phyloP scores from a whole-genome alignment of 108 stramenopile genomes.

The Pseudonitzschia delicatissima region DNA sequence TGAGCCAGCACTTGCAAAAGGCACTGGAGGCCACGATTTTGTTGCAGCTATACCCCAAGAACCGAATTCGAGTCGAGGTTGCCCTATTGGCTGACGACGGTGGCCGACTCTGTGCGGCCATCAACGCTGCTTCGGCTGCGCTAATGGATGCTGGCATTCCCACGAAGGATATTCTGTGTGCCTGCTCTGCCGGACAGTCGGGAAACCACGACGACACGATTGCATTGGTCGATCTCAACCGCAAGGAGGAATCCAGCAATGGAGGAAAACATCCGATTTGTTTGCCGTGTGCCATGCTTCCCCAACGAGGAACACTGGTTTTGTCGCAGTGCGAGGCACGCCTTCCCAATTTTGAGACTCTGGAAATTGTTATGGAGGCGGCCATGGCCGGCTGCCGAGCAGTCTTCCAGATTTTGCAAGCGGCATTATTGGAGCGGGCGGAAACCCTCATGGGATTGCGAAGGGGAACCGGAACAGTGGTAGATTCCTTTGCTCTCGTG shows the following conservation, averaged over 20 bases:
- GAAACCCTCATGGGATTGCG: slow-evolving; percentile 47
- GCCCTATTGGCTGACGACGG: slow-evolving; percentile 84
- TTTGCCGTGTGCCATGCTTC: slow-evolving; percentile 78
- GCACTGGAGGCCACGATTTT: slow-evolving; percentile 77
- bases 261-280: slow-evolving; percentile 62
- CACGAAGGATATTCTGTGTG: slow-evolving; percentile 77
- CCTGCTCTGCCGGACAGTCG: slow-evolving; percentile 78
- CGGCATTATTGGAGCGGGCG: slow-evolving; percentile 73
- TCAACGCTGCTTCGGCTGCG: slow-evolving; percentile 82
- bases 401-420: slow-evolving; percentile 78
- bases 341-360: slow-evolving; percentile 51
- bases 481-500: slow-evolving; percentile 26
- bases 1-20: slow-evolving; percentile 63
- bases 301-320: slow-evolving; percentile 83
- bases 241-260: slow-evolving; percentile 52
- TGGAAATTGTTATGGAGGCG: slow-evolving; percentile 72
- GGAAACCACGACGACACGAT: slow-evolving; percentile 45
- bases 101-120: slow-evolving; percentile 77
- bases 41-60: slow-evolving; percentile 77
- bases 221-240: slow-evolving; percentile 80
- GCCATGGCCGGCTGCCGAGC: slow-evolving; percentile 83
- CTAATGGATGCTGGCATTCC: slow-evolving; percentile 82
- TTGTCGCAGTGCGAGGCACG: slow-evolving; percentile 85
- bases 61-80: slow-evolving; percentile 62
- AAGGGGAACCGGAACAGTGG: slow-evolving; percentile 45